Conservation (phyloP, 2,329 filamentous ascomycete species). For the Geosmithia morbida region DNA sequence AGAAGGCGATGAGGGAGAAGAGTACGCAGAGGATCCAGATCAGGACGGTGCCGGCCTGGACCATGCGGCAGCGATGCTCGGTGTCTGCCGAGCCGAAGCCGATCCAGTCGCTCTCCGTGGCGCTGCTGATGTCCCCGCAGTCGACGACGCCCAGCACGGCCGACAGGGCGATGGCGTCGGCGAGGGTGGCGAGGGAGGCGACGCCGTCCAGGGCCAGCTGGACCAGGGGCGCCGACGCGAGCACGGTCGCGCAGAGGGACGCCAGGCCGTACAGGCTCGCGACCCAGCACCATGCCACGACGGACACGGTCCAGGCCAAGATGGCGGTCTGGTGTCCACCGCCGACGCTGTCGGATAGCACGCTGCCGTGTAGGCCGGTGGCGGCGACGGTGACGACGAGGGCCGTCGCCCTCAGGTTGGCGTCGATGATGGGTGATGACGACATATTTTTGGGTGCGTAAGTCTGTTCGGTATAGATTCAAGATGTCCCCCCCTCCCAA, state of each 20-base stretch:
- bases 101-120: slow-evolving; percentile 47
- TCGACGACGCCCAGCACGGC: slow-evolving; percentile 54
- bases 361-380: slow-evolving; percentile 42
- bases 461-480: too few relatives aligned
- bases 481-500: too few relatives aligned
- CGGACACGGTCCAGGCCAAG: slow-evolving; percentile 56
- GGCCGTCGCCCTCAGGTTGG: slow-evolving; percentile 31
- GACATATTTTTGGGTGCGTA: too few relatives aligned
- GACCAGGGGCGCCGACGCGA: slow-evolving; percentile 35
- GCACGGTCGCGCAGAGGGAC: slow-evolving; percentile 25
- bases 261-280: slow-evolving; percentile 46
- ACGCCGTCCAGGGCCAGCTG: slow-evolving; percentile 41
- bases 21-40: slow-evolving; percentile 63
- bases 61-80: slow-evolving; percentile 55
- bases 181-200: slow-evolving; percentile 54
- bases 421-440: slow-evolving; percentile 18
- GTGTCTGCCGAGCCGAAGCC: slow-evolving; percentile 45
- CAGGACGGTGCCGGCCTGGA: slow-evolving; percentile 62
- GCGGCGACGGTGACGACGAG: slow-evolving; percentile 37
- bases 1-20: slow-evolving; percentile 41
- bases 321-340: slow-evolving; percentile 23
- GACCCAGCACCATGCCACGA: slow-evolving; percentile 50
- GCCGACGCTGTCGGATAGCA: slow-evolving; percentile 36
- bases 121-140: slow-evolving; percentile 42
- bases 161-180: slow-evolving; percentile 54